Evolutionary conservation across 2,329 filamentous ascomycete genomes (phyloP).

Genomic region (Penicillium occitanis): DNA sequence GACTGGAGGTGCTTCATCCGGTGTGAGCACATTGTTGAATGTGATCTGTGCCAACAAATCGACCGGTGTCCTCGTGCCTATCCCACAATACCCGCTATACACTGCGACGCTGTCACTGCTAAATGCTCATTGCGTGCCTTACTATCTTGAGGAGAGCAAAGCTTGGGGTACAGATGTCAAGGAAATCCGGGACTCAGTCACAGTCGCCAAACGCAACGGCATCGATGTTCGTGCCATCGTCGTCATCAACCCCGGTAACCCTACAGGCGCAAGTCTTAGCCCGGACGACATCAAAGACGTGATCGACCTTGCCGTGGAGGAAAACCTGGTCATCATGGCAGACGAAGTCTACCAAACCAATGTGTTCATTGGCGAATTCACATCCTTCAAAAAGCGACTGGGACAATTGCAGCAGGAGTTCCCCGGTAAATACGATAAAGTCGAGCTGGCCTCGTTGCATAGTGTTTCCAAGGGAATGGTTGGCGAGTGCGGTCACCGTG

Average conservation of each 20-base stretch:
- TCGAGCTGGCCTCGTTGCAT: slow-evolving; percentile 91
- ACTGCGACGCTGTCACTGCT: slow-evolving; percentile 86
- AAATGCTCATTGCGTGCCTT: slow-evolving; percentile 84
- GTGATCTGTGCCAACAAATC: slow-evolving; percentile 76
- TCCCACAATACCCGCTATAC: slow-evolving; percentile 97
- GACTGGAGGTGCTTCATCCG: slow-evolving; percentile 85
- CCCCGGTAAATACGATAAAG: slow-evolving; percentile 73
- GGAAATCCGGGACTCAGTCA: slow-evolving; percentile 71
- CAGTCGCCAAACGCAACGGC: slow-evolving; percentile 72
- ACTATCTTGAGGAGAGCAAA: slow-evolving; percentile 83
- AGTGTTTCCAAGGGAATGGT: slow-evolving; percentile 98
- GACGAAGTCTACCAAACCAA: slow-evolving; percentile 99
- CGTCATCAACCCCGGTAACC: slow-evolving; percentile 98
- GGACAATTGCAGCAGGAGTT: slow-evolving; percentile 72
- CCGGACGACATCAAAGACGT: slow-evolving; percentile 77
- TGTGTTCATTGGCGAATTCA: slow-evolving; percentile 90
- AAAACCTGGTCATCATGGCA: slow-evolving; percentile 85
- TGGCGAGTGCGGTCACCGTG: slow-evolving; percentile 95
- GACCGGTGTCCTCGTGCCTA: slow-evolving; percentile 86
- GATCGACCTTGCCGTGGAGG: slow-evolving; percentile 80
- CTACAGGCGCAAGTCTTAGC: slow-evolving; percentile 82
- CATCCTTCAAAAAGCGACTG: slow-evolving; percentile 90
- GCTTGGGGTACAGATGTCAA: slow-evolving; percentile 84
- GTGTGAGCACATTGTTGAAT: slow-evolving; percentile 90
- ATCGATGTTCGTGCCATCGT: slow-evolving; percentile 89